These are phyloP conservation scores for Triglochin maritima DNA, from an alignment of 106 monocot genomes.

Conservation along the genomic window DNA sequence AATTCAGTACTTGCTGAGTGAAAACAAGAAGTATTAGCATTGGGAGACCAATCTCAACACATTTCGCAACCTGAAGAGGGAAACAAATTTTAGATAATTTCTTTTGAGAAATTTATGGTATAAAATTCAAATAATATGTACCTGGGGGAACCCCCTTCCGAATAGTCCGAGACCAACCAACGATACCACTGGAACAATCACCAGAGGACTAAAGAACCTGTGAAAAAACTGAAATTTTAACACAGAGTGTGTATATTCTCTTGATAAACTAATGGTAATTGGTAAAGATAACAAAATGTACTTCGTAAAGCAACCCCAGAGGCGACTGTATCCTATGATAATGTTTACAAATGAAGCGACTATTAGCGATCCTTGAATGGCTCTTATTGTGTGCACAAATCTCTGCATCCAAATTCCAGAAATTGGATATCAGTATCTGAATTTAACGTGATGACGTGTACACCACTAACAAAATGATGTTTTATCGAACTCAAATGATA, in stretches of 20 bases:
- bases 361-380: slow-evolving; percentile 83
- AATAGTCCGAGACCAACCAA: slow-evolving; percentile 81
- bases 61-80: slow-evolving; percentile 58
- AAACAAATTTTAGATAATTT: slow-evolving; percentile 4
- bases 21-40: slow-evolving; percentile 65
- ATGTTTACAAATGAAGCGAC: slow-evolving; percentile 64
- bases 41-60: slow-evolving; percentile 92
- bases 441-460: no score
- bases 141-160: slow-evolving; percentile 82
- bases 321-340: slow-evolving; percentile 55
- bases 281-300: slow-evolving; percentile 8
- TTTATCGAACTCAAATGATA: no score
- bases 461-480: no score
- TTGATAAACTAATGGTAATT: neutral
- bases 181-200: slow-evolving; percentile 61
- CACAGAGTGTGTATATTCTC: no score
- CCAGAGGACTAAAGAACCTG: slow-evolving; percentile 69
- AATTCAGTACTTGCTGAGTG: slow-evolving; percentile 39
- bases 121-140: slow-evolving; percentile 14
- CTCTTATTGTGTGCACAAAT: slow-evolving; percentile 75
- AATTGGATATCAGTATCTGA: neutral
- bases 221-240: slow-evolving; percentile 5
- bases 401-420: slow-evolving; percentile 35
- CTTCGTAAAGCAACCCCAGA: slow-evolving; percentile 52
- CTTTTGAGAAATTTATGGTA: neutral